Conservation (phyloP, 1,139 yeast species). For the Saccharomyces hybrid region DNA sequence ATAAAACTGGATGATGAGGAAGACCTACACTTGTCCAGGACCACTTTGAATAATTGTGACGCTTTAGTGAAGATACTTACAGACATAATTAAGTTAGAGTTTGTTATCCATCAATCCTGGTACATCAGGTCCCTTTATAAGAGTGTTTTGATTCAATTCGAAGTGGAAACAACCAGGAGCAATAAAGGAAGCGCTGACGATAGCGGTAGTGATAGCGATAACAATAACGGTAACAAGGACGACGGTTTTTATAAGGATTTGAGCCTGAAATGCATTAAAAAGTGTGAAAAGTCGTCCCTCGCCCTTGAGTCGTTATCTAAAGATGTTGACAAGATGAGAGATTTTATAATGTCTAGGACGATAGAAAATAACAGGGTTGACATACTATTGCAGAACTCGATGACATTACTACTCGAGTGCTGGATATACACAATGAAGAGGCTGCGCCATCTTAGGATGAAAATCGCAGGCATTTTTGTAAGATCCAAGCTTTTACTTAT, state of each 20-base stretch:
- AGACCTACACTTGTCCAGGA: background rate
- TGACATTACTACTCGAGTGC: constrained; percentile 21
- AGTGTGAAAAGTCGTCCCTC: constrained; percentile 23
- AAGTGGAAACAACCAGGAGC: constrained; percentile 8
- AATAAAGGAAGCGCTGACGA: constrained; percentile 1
- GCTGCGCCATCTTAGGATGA: constrained; percentile 15
- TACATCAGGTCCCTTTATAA: constrained; percentile 18
- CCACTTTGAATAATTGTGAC: constrained; percentile 1
- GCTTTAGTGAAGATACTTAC: constrained; percentile 11
- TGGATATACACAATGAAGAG: constrained; percentile 22
- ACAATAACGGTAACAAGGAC: constrained; percentile 1
- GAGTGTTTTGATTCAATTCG: constrained; percentile 20
- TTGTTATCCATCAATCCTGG: constrained; percentile 21
- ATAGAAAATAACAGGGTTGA: constrained; percentile 4
- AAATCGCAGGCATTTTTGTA: constrained; percentile 21
- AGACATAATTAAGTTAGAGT: constrained; percentile 18
- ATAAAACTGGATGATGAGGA: background rate
- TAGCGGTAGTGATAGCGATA: constrained; percentile 4
- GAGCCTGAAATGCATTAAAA: constrained; percentile 21
- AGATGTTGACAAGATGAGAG: constrained; percentile 12
- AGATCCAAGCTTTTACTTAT: constrained; percentile 23
- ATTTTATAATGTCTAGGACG: constrained; percentile 8
- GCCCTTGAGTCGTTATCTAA: constrained; percentile 16
- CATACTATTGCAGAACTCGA: constrained; percentile 14
- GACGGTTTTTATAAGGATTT: constrained; percentile 20